Base-by-base conservation (phyloP, 768 basidiomycete species). In the Amanita muscaria region DNA sequence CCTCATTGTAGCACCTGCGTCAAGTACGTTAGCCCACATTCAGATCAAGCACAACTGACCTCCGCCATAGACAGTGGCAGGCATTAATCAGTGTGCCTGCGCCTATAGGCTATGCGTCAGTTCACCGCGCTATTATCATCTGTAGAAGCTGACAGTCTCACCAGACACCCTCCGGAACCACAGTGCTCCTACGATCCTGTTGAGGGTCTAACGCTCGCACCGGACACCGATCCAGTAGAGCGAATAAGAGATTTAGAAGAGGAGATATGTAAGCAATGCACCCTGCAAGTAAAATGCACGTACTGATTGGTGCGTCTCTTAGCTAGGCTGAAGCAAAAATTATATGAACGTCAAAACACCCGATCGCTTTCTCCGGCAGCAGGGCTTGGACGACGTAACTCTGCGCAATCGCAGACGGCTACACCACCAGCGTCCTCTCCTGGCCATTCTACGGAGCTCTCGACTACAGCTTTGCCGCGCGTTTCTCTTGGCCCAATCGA, bases 61-160 rank as follows among this genome's bases (percentile, higher is more conserved):
- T n/a, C n/a, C n/a, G n/a, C n/a, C n/a, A n/a, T n/a, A 88, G 85
- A 63, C 80, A 87, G 60, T 88, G 87, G 85, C 77, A 87, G 51
- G 76, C 84, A 12, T 64, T 82, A 47, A 78, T 88, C 49, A 84
- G 85, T 53, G 88, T 90, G 24, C 88, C 88, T 6, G 83, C 88
- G 6, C 88, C 88, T 38, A 75, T 82, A 21, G 88, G 88, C 54
- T 90, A 88, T 65, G 80, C 80, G 87, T 88, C 56, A 61, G 84
- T 65, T 46, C 47, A 18, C 42, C 27, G 27, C 15, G 18, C 7
- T 49, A 41, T 42, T 34, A 43, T 41, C 36, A 23, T 37, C 40
- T 40, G 21, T 30, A 16, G 18, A 46, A 54, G 51, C 48, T 31
- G 41, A 40, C 47, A 23, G 44, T 15, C 24, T 39, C 49, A 10